Base-by-base conservation (phyloP, 129 eudicot species). In the Silybum marianum region DNA sequence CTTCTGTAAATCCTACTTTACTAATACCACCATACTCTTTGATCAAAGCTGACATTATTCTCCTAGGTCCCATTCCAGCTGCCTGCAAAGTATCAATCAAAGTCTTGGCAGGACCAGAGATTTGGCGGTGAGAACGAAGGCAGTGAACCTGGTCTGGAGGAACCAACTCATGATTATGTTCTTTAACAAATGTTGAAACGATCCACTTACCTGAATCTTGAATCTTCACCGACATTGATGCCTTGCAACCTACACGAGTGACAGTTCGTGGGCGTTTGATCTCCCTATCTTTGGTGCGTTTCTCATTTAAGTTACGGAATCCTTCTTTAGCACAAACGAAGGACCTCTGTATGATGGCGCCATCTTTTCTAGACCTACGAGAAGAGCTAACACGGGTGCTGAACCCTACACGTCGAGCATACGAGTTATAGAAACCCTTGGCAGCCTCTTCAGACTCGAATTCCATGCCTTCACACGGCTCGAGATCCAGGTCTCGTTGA, bases 391-490 rank as follows among this genome's bases (percentile, higher is more conserved):
- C 92, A 30, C 90, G 88, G 2, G 90, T 88, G 72, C 92, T 88
- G 70, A 88, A 88, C 60, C 92, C 92, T 8, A 88, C 89, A 32
- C 92, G 92, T 6, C 92, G 83, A 28, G 89, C 89, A 63, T 88
- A 88, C 0, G 86, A 88, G 68, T 88, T 88, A 44, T 88, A 88
- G 65, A 86, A 88, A 21, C 88, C 92, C 80, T 88, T 88, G 78
- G 92, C 88, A 78, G 92, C 89, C 82, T 88, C 92, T 81, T 88
- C 92, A 0, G 92, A 88, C 70, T 88, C 92, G 69, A 88, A 88
- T 69, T 88, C 92, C 92, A 88, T 88, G 11, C 86, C 90, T 74
- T 86, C 92, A 30, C 74, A 88, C 11, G 92, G 92, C 73, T 88
- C 92, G 4, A 88, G 92, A 73, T 86, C 85, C 54, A 82, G 70